Conservation (phyloP, 2,329 filamentous ascomycete genomes). For the Alternaria sp. region DNA sequence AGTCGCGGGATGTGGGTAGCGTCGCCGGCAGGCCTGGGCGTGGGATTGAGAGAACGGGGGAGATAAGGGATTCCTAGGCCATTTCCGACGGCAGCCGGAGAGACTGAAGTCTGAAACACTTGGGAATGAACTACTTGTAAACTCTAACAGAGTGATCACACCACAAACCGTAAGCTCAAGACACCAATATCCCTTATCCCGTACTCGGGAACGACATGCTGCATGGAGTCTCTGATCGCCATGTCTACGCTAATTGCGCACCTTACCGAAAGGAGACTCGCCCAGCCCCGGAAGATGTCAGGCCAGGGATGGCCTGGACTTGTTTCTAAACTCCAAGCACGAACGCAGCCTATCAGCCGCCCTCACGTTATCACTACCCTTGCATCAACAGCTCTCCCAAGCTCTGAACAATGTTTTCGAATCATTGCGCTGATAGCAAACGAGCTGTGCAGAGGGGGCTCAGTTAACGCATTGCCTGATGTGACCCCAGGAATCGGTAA, state of each 20-base stretch:
- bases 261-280: slow-evolving; percentile 2
- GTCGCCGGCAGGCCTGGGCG: slow-evolving; percentile 2
- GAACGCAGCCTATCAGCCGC: slow-evolving; percentile 22
- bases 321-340: slow-evolving; percentile 2
- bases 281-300: not conserved
- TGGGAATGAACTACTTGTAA: not conserved
- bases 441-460: slow-evolving; percentile 1
- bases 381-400: slow-evolving; percentile 7
- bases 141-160: not conserved
- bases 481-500: not conserved
- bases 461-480: not conserved
- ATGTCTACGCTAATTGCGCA: slow-evolving; percentile 2
- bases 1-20: slow-evolving; percentile 6
- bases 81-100: not conserved
- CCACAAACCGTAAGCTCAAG: not conserved
- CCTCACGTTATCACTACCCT: slow-evolving; percentile 23
- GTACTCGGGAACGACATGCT: slow-evolving; percentile 1
- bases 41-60: slow-evolving; percentile 1
- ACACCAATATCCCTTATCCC: not conserved
- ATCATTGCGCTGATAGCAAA: slow-evolving; percentile 19
- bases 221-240: slow-evolving; percentile 9
- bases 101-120: not conserved
- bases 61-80: slow-evolving; percentile 1
- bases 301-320: slow-evolving; percentile 7
- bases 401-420: slow-evolving; percentile 15